Evolutionary conservation across 2,329 filamentous ascomycete genomes (phyloP), one percentile per base, ranked within the genome.

Genomic region (Hypoxylon rubiginosum): DNA sequence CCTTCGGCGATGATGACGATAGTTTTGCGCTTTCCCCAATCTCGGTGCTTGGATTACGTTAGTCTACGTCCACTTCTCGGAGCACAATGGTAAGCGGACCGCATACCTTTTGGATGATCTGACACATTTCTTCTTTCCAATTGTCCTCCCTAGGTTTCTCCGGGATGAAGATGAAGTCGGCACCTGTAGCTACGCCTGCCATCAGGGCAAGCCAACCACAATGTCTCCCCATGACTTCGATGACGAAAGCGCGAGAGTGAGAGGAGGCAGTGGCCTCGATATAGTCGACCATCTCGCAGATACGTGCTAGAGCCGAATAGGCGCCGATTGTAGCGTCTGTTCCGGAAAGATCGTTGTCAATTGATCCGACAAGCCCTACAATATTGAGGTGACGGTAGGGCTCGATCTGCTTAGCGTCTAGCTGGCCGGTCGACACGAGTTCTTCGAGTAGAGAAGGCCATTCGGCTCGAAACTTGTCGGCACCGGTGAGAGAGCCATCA

Each of bases 1-100:
- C 96, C 96, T 81, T 99, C 96, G 56, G 96, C 96, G 56, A 99
- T 92, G 74, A 99, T 97, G 74, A 99, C 95, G 74, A 98, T 98
- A 1, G 96, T 98, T 84, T 97, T 97, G 74, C 96, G 89, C 86
- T 98, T 99, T 76, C 96, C 96, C 76, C 93, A 86, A 67, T 86
- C 84, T 71, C 96, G 91, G 82, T 98, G 96, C 90, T 96, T 77
- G 68, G 68, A 58, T 71, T 63, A 45, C 11, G 34, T 73, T 66
- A 74, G 64, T 28, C 19, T 53, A 21, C 45, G 19, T 32, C 7
- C 11, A 34, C 8, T 34, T 9, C 24, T 41, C 11, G 21, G 32
- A 15, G 34, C 8, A 63, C 4, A 13, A n/a, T 10, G 2, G 15
- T 11, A 49, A 41, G 10, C 7, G 24, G 39, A 11, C 50, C 19